Evolutionary conservation across 2,329 filamentous ascomycete species (phyloP).

Genomic region (Colletotrichum magnum): DNA sequence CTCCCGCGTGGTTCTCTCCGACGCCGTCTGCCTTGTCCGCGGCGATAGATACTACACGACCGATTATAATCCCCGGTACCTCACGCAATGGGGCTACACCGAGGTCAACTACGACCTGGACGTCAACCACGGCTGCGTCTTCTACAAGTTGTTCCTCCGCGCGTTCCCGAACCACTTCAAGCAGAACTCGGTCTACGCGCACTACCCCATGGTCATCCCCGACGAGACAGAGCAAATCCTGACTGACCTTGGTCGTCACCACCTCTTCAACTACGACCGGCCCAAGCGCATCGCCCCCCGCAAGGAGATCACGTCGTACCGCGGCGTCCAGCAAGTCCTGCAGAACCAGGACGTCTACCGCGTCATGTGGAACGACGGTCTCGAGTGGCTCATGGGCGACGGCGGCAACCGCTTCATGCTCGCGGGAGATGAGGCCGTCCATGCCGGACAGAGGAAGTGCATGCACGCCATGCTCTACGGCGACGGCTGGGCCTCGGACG

Average conservation of each 20-base stretch:
- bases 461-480: slow-evolving; percentile 72
- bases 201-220: slow-evolving; percentile 81
- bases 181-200: slow-evolving; percentile 83
- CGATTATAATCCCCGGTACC: slow-evolving; percentile 80
- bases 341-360: slow-evolving; percentile 73
- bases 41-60: slow-evolving; percentile 84
- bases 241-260: slow-evolving; percentile 74
- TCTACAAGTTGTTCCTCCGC: slow-evolving; percentile 86
- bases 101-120: slow-evolving; percentile 80
- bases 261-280: slow-evolving; percentile 78
- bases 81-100: slow-evolving; percentile 89
- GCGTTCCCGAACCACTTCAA: slow-evolving; percentile 87
- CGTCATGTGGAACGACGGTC: slow-evolving; percentile 74
- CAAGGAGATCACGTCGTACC: slow-evolving; percentile 72
- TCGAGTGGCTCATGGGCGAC: slow-evolving; percentile 73
- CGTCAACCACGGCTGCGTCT: slow-evolving; percentile 85
- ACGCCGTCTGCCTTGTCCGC: slow-evolving; percentile 83
- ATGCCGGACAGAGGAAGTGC: slow-evolving; percentile 65
- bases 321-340: slow-evolving; percentile 73
- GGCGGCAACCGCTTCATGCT: slow-evolving; percentile 70
- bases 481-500: slow-evolving; percentile 71
- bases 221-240: slow-evolving; percentile 80
- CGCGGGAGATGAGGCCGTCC: slow-evolving; percentile 63
- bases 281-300: slow-evolving; percentile 66
- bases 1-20: slow-evolving; percentile 81